These are phyloP conservation scores for Tylopilus sp. DNA, from an alignment of 768 basidiomycete genomes.

Conservation along the genomic window DNA sequence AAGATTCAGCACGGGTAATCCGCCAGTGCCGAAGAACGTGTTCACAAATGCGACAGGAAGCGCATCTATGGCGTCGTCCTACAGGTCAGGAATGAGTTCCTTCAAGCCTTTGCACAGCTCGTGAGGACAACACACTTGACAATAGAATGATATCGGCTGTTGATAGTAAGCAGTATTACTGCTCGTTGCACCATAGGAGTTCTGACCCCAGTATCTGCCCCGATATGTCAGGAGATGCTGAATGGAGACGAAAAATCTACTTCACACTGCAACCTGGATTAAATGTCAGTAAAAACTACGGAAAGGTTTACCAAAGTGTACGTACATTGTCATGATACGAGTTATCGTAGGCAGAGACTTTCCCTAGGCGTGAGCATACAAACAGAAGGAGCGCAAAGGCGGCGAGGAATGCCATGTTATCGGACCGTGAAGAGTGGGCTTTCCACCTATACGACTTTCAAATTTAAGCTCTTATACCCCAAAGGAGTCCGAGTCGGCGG, in stretches of 20 bases:
- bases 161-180: constrained; percentile 53
- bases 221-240: not conserved
- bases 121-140: constrained; percentile 40
- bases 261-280: constrained; percentile 54
- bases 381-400: constrained; percentile 1
- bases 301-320: constrained; percentile 2
- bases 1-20: constrained; percentile 61
- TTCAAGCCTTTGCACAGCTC: not conserved
- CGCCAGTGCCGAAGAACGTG: constrained; percentile 62
- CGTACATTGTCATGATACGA: constrained; percentile 61
- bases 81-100: constrained; percentile 4
- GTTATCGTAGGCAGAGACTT: constrained; percentile 48
- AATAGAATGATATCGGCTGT: constrained; percentile 61
- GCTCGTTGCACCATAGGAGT: constrained; percentile 63
- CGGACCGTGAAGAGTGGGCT: not conserved
- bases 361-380: constrained; percentile 9
- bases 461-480: constrained; percentile 17
- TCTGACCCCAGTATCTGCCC: constrained; percentile 70
- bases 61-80: constrained; percentile 67
- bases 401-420: constrained; percentile 11
- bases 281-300: constrained; percentile 3
- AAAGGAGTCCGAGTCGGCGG: not conserved
- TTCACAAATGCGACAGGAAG: constrained; percentile 69
- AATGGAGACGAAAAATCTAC: not conserved
- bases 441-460: not conserved